A percentile compares a stretch with the other conserved stretches of the same genome.
Conservation (phyloP, 2,329 filamentous ascomycete genomes). For the Stenocarpella maydis region DNA sequence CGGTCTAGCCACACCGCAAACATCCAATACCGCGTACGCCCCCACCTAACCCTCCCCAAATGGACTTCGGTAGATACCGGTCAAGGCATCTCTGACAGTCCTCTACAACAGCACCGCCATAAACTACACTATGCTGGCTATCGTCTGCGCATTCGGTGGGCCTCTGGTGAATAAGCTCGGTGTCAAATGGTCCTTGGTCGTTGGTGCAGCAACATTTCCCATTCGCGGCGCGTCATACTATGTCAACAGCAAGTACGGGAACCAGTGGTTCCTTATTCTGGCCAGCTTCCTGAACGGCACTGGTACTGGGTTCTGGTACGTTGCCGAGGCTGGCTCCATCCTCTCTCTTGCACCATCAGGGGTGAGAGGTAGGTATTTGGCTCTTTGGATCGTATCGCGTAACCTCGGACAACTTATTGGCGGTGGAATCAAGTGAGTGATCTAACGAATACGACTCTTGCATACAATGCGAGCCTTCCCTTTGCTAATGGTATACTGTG, state of each 20-base stretch:
- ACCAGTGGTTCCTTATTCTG: constrained; percentile 55
- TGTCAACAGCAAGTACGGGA: constrained; percentile 57
- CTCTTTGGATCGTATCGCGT: constrained; percentile 56
- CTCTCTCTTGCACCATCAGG: constrained; percentile 56
- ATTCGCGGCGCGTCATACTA: constrained; percentile 57
- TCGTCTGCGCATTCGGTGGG: constrained; percentile 52
- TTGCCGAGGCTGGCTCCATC: constrained; percentile 57
- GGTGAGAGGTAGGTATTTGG: constrained; percentile 56
- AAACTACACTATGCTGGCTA: constrained; percentile 29
- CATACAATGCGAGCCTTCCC: neutral
- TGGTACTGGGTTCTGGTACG: constrained; percentile 57
- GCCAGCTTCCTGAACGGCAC: constrained; percentile 49
- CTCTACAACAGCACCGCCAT: neutral
- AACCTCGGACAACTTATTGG: constrained; percentile 57
- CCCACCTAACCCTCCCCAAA: neutral
- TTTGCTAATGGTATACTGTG: neutral
- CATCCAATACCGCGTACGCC: constrained; percentile 51
- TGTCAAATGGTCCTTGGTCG: constrained; percentile 55
- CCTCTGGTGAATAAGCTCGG: constrained; percentile 56
- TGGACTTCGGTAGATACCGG: constrained; percentile 42
- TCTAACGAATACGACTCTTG: neutral
- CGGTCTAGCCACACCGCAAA: constrained; percentile 53
- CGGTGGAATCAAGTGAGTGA: constrained; percentile 53
- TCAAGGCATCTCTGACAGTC: neutral
- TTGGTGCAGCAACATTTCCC: constrained; percentile 52